Base-by-base conservation (phyloP, 129 eudicot species). In the Pseudognaphalium luteoalbum region DNA sequence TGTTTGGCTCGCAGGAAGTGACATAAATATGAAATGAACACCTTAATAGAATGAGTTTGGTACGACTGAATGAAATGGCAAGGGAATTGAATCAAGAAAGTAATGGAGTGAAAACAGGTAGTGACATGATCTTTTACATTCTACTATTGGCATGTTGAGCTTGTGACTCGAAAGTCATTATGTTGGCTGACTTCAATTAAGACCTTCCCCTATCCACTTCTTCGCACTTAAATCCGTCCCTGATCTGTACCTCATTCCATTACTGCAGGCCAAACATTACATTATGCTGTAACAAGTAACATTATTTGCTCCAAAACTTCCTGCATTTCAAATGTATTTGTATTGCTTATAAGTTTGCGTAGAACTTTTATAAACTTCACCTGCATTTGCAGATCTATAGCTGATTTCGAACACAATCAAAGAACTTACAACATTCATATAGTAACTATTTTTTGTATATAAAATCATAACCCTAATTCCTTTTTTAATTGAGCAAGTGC, bases 401-500 rank as follows among this genome's bases (percentile, higher is more conserved):
- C 22, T 6, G 76, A 17, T 63, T 75, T 29, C 66, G 41, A 63
- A 15, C 70, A 75, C 22, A 35, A 42, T 63, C 44, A 66, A 52
- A 66, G 0, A 80, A 73, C 29, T 74, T 57, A 44, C 70, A 80
- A 74, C 76, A 80, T 67, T 74, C 14, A 41, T 66, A 56, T 11
- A 64, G 76, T 71, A 42, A 70, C 72, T 34, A 35, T 10, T 57
- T 25, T 34, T 44, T 47, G 77, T 70, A 44, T 47, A 61, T 14
- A 54, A 71, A 57, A 52, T 86, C 84, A 94, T 56, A 94, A 84
- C 68, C 99, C 99, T 76, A 95, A 68, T 81, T 95, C 96, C 86
- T 77, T 89, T 75, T 86, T 95, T 74, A 95, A 70, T 77, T 91
- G 85, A 72, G 96, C 87, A 73, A 95, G 99, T 66, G 96, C 83